Evolutionary conservation across 257 asterid genomes (phyloP), one percentile per base, ranked within the genome.

Genomic region (Penstemon newberryi): DNA sequence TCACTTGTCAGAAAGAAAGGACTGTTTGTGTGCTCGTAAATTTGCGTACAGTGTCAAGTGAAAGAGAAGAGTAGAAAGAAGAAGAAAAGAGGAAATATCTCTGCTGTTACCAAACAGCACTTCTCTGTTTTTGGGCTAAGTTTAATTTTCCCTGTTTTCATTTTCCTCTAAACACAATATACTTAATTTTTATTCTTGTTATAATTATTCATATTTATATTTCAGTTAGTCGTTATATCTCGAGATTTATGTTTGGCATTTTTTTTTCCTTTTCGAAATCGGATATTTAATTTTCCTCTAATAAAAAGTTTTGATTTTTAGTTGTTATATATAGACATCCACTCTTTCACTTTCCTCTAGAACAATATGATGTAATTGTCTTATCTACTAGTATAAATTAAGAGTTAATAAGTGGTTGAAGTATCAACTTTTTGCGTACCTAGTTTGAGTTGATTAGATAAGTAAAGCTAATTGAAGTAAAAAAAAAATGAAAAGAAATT

Each of bases 11-110:
- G 33, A 25, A 25, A 25, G 33, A 15, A 44, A 7, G 50, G 57
- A 33, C 55, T 39, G 70, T 6, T 59, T 40, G 42, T 18, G 59
- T 6, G 58, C 2, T 33, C 15, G 63, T 43, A 71, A 57, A 70
- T 71, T 13, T 56, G 51, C 65, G 65, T 2, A 68, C 57, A 25
- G 67, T 64, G 62, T 70, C 66, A 58, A 76, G 71, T 73, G 77
- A 65, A 12, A 65, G 61, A 45, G 37, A 46, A 6, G 53, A 46
- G 47, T 25, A 43, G 39, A n/a, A 15, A 46, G 46, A 61, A 58
- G 66, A 58, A 63, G n/a, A 43, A 69, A 43, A 12, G 50, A 7
- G 15, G 40, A 71, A 70, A 76, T 46, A 66, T 66, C 47, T 65
- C 57, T 51, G n/a, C 60, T 62, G 63, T 66, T 42, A 75, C 73